These are phyloP conservation scores for Dryas integrifolia DNA, from an alignment of 331 rosid genomes.

Conservation along the genomic window DNA sequence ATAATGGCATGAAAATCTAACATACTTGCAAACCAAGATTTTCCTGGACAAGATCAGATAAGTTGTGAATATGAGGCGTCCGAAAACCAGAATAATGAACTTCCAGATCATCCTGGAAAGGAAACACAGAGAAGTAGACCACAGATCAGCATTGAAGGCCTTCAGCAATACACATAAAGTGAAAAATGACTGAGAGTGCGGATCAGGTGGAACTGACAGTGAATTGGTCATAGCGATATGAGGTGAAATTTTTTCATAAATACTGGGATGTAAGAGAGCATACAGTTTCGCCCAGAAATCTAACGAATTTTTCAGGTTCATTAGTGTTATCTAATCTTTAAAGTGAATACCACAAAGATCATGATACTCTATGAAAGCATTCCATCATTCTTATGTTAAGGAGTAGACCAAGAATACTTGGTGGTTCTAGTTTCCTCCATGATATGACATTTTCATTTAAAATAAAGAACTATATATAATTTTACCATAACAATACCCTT, in stretches of 20 bases:
- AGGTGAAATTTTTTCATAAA: not conserved
- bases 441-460: not conserved
- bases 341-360: not conserved
- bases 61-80: conserved; percentile 82
- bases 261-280: not conserved
- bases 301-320: not conserved
- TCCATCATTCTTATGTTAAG: not conserved
- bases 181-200: not conserved
- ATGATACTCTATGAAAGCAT: not conserved
- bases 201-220: not conserved
- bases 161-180: not conserved
- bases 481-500: too few relatives aligned
- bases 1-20: conserved; percentile 3
- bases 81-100: conserved; percentile 82
- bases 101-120: conserved; percentile 66
- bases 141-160: conserved; percentile 17
- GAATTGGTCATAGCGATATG: not conserved
- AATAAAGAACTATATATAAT: too few relatives aligned
- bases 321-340: not conserved
- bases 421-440: not conserved
- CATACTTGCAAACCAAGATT: conserved; percentile 76
- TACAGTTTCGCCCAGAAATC: not conserved
- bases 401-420: not conserved
- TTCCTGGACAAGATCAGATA: conserved; percentile 80
- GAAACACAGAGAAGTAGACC: conserved; percentile 22